Evolutionary conservation across 305 asterid genomes (phyloP).

Genomic region (Ilex paraguariensis): DNA sequence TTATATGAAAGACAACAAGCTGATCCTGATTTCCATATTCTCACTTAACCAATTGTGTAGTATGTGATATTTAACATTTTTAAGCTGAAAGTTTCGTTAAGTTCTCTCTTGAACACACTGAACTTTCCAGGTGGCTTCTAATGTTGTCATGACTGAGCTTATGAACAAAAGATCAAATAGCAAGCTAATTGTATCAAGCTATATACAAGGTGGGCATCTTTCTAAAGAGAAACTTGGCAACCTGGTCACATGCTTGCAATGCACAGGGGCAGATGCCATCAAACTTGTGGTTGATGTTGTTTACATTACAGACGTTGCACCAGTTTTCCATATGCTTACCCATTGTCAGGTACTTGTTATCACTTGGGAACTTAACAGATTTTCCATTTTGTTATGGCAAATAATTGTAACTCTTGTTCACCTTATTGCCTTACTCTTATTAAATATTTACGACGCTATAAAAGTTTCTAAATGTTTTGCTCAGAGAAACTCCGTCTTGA

Average conservation of each 20-base stretch:
- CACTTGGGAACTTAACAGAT: no score
- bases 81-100: no score
- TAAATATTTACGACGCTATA: no score
- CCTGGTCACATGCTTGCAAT: conserved; percentile 38
- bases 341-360: conserved; percentile 43
- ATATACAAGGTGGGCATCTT: conserved; percentile 22
- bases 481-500: no score
- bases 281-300: conserved; percentile 55
- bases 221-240: conserved; percentile 43
- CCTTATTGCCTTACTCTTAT: neutral
- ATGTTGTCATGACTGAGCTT: conserved; percentile 31
- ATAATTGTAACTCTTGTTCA: neutral
- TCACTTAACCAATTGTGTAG: no score
- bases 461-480: no score
- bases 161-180: conserved; percentile 35
- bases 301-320: conserved; percentile 56
- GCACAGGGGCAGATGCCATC: conserved; percentile 44
- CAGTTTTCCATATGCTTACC: conserved; percentile 51
- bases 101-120: neutral
- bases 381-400: no score
- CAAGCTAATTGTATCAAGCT: conserved; percentile 42
- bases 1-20: no score
- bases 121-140: conserved; percentile 32
- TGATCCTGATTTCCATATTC: no score
- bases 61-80: no score